These are phyloP conservation scores for Eucalyptus marginata DNA, from an alignment of 345 rosid species.

Conservation along the genomic window DNA sequence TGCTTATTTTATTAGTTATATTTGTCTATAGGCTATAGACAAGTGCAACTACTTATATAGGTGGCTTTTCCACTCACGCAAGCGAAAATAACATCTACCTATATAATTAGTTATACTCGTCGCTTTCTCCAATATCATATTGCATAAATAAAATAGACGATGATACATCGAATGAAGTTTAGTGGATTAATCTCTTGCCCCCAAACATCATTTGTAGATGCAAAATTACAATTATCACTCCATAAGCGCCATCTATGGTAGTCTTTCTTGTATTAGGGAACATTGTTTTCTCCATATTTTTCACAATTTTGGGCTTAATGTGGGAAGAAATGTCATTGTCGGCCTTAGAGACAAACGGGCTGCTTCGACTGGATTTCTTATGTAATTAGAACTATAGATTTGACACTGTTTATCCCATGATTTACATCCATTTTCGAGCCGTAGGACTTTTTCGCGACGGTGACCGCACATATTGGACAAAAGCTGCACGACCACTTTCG, in stretches of 20 bases:
- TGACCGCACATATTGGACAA: too few relatives aligned
- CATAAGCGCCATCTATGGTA: not conserved
- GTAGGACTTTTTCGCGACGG: not conserved
- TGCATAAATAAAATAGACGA: not conserved
- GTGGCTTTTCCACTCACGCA: not conserved
- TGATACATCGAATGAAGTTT: not conserved
- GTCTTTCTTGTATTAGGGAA: not conserved
- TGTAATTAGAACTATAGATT: not conserved
- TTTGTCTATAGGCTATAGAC: not conserved
- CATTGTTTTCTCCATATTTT: not conserved
- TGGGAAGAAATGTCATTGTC: not conserved
- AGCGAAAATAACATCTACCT: not conserved
- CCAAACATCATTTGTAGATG: not conserved
- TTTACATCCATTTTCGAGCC: not conserved
- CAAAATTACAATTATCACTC: not conserved
- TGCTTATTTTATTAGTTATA: not conserved
- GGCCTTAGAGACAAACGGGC: not conserved
- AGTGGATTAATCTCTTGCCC: not conserved
- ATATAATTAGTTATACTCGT: not conserved
- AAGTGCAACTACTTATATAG: not conserved
- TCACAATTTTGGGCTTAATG: not conserved
- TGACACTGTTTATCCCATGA: not conserved
- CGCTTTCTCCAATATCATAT: not conserved
- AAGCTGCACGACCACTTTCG: not conserved
- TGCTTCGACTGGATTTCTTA: not conserved